These are phyloP conservation scores for Hevea brasiliensis DNA, from an alignment of 345 rosid genomes.

Conservation along the genomic window DNA sequence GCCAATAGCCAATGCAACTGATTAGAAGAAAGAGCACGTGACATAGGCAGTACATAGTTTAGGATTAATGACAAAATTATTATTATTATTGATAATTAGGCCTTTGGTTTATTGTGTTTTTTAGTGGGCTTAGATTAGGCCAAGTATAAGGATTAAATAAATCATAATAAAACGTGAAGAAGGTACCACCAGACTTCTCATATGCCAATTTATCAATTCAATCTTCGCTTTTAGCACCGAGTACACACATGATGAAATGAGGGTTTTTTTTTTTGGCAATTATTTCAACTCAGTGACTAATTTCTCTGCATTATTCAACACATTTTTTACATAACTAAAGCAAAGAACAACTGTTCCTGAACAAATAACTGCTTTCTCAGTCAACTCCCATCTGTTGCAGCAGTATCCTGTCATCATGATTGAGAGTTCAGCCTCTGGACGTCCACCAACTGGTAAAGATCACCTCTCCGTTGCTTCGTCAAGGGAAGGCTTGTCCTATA, in stretches of 20 bases:
- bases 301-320: neutral
- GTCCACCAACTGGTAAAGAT: conserved; percentile 84
- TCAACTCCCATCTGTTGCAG: neutral
- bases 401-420: neutral
- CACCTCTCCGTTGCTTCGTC: conserved; percentile 67
- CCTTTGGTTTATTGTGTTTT: too few species aligned
- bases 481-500: conserved; percentile 71
- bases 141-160: too few species aligned
- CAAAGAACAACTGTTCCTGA: neutral
- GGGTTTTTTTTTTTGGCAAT: neutral
- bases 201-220: too few species aligned
- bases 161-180: too few species aligned
- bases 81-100: too few species aligned
- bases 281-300: neutral
- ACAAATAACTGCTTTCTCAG: neutral
- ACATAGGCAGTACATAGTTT: too few species aligned
- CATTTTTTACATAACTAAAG: neutral
- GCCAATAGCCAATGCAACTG: too few species aligned
- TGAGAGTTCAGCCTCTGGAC: conserved; percentile 43
- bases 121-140: too few species aligned
- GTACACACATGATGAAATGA: neutral
- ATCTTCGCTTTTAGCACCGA: too few species aligned
- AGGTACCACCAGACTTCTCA: too few species aligned
- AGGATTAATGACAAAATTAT: too few species aligned
- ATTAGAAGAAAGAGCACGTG: too few species aligned